Evolutionary conservation across 2,329 filamentous ascomycete genomes (phyloP), one percentile per base, ranked within the genome.

Genomic region (Fusarium sp.): DNA sequence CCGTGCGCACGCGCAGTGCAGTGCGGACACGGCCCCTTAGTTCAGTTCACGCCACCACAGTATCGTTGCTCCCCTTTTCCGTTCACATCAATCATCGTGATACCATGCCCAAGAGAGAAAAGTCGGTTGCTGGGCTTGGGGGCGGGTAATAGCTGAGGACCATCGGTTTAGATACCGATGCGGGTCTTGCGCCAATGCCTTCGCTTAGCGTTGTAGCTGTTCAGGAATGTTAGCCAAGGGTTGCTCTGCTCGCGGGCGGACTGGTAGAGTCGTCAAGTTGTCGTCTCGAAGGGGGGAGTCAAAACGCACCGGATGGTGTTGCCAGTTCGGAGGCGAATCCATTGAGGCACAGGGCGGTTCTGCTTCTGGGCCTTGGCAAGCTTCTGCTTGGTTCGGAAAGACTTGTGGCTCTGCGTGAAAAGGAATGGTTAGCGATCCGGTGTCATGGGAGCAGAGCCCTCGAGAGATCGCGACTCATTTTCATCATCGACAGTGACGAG

Each of bases 331-430:
- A 99, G 92, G 85, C 96, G 93, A 86, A 99, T 98, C 96, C 96
- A 99, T 91, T 99, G 96, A 79, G 96, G 96, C 86, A 99, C 98
- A 81, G 96, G 96, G 86, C 96, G 93, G 93, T 99, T 99, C 91
- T 98, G 95, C 92, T 97, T 98, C 91, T 98, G 95, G 85, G 96
- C 96, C 91, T 95, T 98, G 85, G 96, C 96, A 90, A 99, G 95
- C 96, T 99, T 99, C 88, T 97, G 93, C 95, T 99, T 99, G 88
- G 95, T 98, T 86, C 95, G 93, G 95, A 99, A 99, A 85, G 95
- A 94, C 93, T 99, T 99, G 90, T 99, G 95, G 92, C 93, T 95
- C 95, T 98, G 86, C 61, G 33, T 35, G 45, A 71, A 71, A 60
- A 55, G 42, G 45, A 61, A 57, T 61, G 28, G 70, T 81, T 75